phyloP scores from a whole-genome alignment of 164 flowering plant species.

The Nelumbo lutea region DNA sequence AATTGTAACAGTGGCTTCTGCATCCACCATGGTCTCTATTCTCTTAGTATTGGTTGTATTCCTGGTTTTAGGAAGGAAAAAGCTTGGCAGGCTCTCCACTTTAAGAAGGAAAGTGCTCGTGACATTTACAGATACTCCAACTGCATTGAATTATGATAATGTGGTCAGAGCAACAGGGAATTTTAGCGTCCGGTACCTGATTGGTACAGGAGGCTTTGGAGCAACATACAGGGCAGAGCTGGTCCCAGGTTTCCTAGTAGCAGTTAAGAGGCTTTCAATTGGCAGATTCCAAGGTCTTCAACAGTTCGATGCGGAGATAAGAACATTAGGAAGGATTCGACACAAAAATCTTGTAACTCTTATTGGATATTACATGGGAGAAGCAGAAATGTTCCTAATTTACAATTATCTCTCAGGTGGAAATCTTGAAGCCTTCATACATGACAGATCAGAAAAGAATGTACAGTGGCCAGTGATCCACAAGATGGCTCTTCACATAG shows the following conservation, averaged over 20 bases:
- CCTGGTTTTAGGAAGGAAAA: slow-evolving; percentile 32
- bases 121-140: slow-evolving; percentile 51
- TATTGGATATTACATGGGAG: slow-evolving; percentile 60
- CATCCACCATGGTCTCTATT: slow-evolving; percentile 30
- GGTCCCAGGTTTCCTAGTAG: slow-evolving; percentile 54
- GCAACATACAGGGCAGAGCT: slow-evolving; percentile 76
- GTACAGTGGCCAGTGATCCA: slow-evolving; percentile 46
- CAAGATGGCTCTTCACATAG: slow-evolving; percentile 61
- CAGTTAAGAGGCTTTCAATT: slow-evolving; percentile 68
- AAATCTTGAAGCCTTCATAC: slow-evolving; percentile 70
- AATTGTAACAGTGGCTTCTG: slow-evolving; percentile 33
- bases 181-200: slow-evolving; percentile 55
- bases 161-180: slow-evolving; percentile 65
- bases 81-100: slow-evolving; percentile 28
- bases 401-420: slow-evolving; percentile 80
- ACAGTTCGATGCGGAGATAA: slow-evolving; percentile 75
- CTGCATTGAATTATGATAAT: slow-evolving; percentile 49
- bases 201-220: slow-evolving; percentile 81
- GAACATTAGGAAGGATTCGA: slow-evolving; percentile 66
- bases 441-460: slow-evolving; percentile 37
- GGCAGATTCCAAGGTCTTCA: slow-evolving; percentile 70
- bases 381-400: slow-evolving; percentile 59
- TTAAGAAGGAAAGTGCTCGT: slow-evolving; percentile 43
- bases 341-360: slow-evolving; percentile 75
- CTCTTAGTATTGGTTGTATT: slow-evolving; percentile 27